These are phyloP conservation scores for Ilex aquifolium DNA, from an alignment of 257 asterid species.

Conservation along the genomic window DNA sequence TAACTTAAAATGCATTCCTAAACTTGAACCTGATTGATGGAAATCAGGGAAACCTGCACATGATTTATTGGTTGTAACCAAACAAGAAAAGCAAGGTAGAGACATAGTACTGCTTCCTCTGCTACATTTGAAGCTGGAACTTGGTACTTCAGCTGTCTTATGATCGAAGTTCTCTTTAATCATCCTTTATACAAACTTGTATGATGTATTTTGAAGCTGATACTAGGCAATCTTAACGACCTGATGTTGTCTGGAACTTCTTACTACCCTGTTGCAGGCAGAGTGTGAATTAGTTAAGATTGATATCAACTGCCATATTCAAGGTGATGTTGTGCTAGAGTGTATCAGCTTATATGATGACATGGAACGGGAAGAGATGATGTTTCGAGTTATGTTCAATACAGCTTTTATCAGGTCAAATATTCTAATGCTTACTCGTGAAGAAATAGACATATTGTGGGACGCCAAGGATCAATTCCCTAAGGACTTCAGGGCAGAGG, in stretches of 20 bases:
- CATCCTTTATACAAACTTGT: too few species aligned
- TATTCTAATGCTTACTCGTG: conserved; percentile 82
- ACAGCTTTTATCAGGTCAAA: conserved; percentile 94
- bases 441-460: conserved; percentile 79
- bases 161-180: too few species aligned
- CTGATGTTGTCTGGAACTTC: conserved; percentile 4
- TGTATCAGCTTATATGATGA: conserved; percentile 75
- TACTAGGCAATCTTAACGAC: background rate
- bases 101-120: too few species aligned
- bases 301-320: conserved; percentile 78
- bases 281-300: conserved; percentile 80
- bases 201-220: background rate
- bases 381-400: conserved; percentile 89
- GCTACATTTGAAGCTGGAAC: too few species aligned
- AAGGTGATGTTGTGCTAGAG: conserved; percentile 96
- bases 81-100: too few species aligned
- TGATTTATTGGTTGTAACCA: too few species aligned
- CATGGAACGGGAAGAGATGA: conserved; percentile 72
- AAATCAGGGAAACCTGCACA: too few species aligned
- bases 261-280: conserved; percentile 47
- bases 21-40: background rate
- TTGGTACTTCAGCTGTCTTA: too few species aligned
- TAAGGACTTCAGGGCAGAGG: conserved; percentile 90
- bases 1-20: background rate
- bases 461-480: conserved; percentile 83